These are phyloP conservation scores for Novymonas esmeraldas DNA, from an alignment of 208 protist genomes.

Conservation along the genomic window DNA sequence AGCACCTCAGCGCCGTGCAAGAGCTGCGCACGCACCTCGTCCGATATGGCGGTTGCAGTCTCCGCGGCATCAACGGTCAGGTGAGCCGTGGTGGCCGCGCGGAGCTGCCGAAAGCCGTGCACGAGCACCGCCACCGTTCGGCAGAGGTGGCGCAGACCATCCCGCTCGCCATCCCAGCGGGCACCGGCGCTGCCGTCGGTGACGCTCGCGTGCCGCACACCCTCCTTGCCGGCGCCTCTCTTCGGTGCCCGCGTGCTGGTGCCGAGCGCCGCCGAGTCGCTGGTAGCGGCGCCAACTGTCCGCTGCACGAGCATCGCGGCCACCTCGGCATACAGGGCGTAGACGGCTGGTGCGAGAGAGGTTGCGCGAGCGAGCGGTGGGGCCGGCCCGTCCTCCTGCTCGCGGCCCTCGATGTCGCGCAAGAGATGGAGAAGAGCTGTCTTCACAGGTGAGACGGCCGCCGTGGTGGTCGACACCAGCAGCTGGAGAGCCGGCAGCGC, in stretches of 20 bases:
- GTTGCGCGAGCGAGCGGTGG: background rate
- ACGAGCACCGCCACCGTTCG: slow-evolving; percentile 57
- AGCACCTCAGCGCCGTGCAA: slow-evolving; percentile 72
- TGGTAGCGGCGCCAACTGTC: slow-evolving; percentile 7
- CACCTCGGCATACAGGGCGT: slow-evolving; percentile 69
- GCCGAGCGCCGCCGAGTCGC: slow-evolving; percentile 2
- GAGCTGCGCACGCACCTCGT: slow-evolving; percentile 46
- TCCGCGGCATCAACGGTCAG: background rate
- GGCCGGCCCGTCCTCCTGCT: background rate
- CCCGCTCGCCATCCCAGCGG: slow-evolving; percentile 19
- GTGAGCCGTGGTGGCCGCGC: background rate
- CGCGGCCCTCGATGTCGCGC: slow-evolving; percentile 23
- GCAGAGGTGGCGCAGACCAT: slow-evolving; percentile 50
- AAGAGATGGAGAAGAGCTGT: slow-evolving; percentile 26
- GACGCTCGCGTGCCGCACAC: background rate
- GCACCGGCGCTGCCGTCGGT: too few species aligned
- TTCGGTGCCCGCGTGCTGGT: slow-evolving; percentile 8
- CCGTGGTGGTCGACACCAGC: slow-evolving; percentile 10
- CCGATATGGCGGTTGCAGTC: slow-evolving; percentile 2
- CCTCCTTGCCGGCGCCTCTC: background rate
- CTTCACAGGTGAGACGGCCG: slow-evolving; percentile 16
- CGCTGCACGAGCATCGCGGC: slow-evolving; percentile 62
- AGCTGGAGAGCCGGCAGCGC: slow-evolving; percentile 29
- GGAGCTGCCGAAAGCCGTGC: slow-evolving; percentile 42
- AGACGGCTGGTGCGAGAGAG: slow-evolving; percentile 30